Conservation (phyloP, 106 monocot genomes). For the Dendrobium officinale region DNA sequence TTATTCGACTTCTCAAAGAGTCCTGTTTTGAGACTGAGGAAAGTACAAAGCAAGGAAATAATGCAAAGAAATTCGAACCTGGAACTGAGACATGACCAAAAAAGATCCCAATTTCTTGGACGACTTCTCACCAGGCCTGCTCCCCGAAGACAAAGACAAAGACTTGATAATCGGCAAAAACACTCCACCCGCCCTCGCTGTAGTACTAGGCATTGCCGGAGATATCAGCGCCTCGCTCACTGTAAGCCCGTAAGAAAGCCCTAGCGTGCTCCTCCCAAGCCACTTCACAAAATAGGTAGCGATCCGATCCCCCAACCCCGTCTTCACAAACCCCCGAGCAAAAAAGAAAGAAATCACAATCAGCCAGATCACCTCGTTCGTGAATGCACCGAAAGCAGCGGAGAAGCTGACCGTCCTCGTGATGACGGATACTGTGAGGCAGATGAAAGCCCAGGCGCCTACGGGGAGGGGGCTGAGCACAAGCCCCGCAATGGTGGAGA, state of each 20-base stretch:
- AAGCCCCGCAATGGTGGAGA: constrained; percentile 81
- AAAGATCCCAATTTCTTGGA: constrained; percentile 74
- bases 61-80: constrained; percentile 32
- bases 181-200: constrained; percentile 85
- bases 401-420: constrained; percentile 65
- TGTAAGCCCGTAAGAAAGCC: constrained; percentile 74
- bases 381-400: constrained; percentile 75
- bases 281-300: constrained; percentile 90
- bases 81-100: constrained; percentile 79
- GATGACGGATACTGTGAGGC: constrained; percentile 52
- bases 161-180: constrained; percentile 90
- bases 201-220: constrained; percentile 96
- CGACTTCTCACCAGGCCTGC: constrained; percentile 58
- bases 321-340: constrained; percentile 92
- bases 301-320: constrained; percentile 79
- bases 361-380: constrained; percentile 89
- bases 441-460: constrained; percentile 88
- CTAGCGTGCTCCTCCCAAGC: constrained; percentile 85
- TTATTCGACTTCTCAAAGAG: no score
- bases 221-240: constrained; percentile 77
- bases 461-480: constrained; percentile 81
- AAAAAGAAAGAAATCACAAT: constrained; percentile 98
- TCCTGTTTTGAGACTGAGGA: background rate
- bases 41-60: background rate
- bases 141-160: constrained; percentile 68